A percentile compares a stretch with the other conserved stretches of the same genome.
Conservation (phyloP, 805 yeast genomes). For the Yamadazyma nakazawae region DNA sequence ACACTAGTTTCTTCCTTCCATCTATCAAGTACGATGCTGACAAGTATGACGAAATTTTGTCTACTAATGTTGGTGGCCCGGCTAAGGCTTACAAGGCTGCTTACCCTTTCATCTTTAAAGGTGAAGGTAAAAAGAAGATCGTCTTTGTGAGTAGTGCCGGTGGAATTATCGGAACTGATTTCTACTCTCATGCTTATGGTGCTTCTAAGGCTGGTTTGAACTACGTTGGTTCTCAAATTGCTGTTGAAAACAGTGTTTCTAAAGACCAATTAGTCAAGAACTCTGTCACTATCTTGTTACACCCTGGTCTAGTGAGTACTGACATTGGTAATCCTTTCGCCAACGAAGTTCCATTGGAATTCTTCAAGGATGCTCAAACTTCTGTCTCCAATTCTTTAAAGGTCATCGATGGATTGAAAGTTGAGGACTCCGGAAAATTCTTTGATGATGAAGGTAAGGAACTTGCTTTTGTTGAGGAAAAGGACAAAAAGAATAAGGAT, state of each 20-base stretch:
- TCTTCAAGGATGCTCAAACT: too few species aligned
- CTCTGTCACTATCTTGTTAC: constrained; percentile 21
- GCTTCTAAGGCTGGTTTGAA: constrained; percentile 37
- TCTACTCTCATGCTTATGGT: constrained; percentile 23
- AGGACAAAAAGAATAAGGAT: too few species aligned
- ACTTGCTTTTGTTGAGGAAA: too few species aligned
- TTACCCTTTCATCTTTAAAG: constrained; percentile 9
- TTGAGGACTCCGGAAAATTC: too few species aligned
- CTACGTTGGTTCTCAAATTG: constrained; percentile 24
- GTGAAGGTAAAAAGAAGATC: constrained; percentile 14
- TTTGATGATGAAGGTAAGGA: too few species aligned
- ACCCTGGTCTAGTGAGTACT: constrained; percentile 37
- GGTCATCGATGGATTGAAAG: too few species aligned
- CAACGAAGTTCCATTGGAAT: too few species aligned
- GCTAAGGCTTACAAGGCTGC: constrained; percentile 10
- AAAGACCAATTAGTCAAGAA: constrained; percentile 19
- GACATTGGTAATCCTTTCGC: too few species aligned
- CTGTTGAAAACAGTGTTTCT: constrained; percentile 16
- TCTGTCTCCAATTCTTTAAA: too few species aligned
- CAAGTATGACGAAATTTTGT: neutral
- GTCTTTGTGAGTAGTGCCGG: constrained; percentile 19
- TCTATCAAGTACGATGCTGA: constrained; percentile 5
- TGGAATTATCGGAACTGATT: neutral
- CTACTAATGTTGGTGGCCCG: constrained; percentile 10
- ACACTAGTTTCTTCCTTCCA: neutral